phyloP scores from a whole-genome alignment of 768 basidiomycete species.

The Boletus coccyginus region DNA sequence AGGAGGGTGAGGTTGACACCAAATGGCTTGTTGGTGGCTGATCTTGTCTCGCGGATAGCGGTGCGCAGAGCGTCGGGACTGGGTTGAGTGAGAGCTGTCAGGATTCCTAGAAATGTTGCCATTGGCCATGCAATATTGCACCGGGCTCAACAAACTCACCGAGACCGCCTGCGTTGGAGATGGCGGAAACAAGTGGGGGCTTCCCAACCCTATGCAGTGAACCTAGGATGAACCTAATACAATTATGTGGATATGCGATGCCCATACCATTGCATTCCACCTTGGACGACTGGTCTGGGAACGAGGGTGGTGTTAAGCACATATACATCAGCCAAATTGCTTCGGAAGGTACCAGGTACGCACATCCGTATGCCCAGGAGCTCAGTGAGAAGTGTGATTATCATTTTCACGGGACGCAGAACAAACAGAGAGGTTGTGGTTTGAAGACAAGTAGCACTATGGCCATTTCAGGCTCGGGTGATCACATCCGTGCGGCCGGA shows the following conservation, averaged over 20 bases:
- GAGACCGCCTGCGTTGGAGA: constrained; percentile 81
- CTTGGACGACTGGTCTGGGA: constrained; percentile 74
- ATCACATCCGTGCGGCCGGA: no score
- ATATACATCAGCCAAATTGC: not conserved
- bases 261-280: constrained; percentile 85
- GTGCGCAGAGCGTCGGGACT: constrained; percentile 74
- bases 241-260: not conserved
- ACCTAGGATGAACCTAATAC: not conserved
- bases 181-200: constrained; percentile 70
- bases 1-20: constrained; percentile 87
- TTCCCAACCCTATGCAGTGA: constrained; percentile 66
- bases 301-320: not conserved
- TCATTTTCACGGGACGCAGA: constrained; percentile 27
- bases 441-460: not conserved
- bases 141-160: constrained; percentile 39
- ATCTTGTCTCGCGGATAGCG: constrained; percentile 77
- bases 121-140: not conserved
- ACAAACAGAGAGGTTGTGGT: not conserved
- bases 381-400: constrained; percentile 58
- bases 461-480: no score
- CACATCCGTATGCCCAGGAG: constrained; percentile 66
- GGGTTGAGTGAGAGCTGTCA: constrained; percentile 89
- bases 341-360: constrained; percentile 32
- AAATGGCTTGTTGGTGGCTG: constrained; percentile 70
- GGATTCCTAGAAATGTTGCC: constrained; percentile 47